A percentile compares a stretch with the other conserved stretches of the same genome.
These are phyloP conservation scores for Parmales sp. DNA, from an alignment of 108 stramenopile genomes.

Conservation along the genomic window DNA sequence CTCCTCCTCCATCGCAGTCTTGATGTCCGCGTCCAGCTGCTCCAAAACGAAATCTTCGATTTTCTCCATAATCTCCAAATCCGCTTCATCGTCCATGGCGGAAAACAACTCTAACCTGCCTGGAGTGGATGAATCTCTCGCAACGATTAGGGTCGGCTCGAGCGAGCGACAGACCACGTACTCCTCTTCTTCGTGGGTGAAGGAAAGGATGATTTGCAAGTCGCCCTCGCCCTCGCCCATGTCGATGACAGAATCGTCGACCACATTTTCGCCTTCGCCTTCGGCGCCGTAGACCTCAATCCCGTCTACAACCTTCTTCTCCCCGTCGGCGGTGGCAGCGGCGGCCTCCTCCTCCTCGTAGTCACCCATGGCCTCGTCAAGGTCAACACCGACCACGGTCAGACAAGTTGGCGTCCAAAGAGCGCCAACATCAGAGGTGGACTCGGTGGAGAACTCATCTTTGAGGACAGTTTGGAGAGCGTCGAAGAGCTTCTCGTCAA, in stretches of 20 bases:
- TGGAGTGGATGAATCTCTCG: background rate
- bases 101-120: background rate
- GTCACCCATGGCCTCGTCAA: no score
- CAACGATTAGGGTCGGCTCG: slow-evolving; percentile 15
- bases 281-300: background rate
- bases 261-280: background rate
- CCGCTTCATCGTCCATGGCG: background rate
- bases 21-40: no score
- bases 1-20: no score
- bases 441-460: no score
- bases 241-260: background rate
- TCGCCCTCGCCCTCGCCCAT: background rate
- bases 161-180: slow-evolving; percentile 3
- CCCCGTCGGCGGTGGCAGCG: background rate
- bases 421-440: no score
- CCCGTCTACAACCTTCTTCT: background rate
- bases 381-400: no score
- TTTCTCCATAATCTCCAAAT: no score
- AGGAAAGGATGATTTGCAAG: no score
- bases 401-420: no score
- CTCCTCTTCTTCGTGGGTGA: background rate
- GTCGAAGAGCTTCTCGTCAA: no score
- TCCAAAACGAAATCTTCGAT: no score
- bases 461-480: no score
- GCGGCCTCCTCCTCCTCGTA: background rate